Conservation (phyloP, 306 rosid species). For the Vigna nakashimae region DNA sequence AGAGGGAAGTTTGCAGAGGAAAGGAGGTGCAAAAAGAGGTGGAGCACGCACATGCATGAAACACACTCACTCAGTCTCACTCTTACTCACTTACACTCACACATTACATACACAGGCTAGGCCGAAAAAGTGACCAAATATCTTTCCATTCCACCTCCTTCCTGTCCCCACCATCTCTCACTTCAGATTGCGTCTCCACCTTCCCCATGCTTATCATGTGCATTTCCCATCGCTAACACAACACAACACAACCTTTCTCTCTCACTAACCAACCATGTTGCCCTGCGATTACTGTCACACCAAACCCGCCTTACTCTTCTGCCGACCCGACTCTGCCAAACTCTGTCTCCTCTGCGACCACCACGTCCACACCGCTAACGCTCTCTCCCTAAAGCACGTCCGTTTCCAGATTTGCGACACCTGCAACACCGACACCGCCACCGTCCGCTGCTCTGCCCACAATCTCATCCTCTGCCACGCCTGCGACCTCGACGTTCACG, state of each 20-base stretch:
- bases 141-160: slow-evolving; percentile 6
- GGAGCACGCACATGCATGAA: too few relatives aligned
- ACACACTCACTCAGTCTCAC: neutral
- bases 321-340: slow-evolving; percentile 55
- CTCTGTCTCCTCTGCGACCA: slow-evolving; percentile 59
- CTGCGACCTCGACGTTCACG: slow-evolving; percentile 48
- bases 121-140: slow-evolving; percentile 8
- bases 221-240: neutral
- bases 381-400: slow-evolving; percentile 61
- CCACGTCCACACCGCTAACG: slow-evolving; percentile 61
- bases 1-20: neutral
- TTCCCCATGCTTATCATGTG: slow-evolving; percentile 52
- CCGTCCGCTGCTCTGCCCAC: slow-evolving; percentile 37
- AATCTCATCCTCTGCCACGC: slow-evolving; percentile 48
- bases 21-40: neutral
- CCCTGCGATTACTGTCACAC: slow-evolving; percentile 55
- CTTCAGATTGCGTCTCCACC: slow-evolving; percentile 21
- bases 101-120: neutral
- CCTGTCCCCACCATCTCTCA: slow-evolving; percentile 26
- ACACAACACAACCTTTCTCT: neutral
- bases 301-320: slow-evolving; percentile 49
- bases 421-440: slow-evolving; percentile 47
- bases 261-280: neutral
- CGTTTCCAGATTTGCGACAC: slow-evolving; percentile 50
- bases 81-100: neutral